Conservation (phyloP, 2,329 filamentous ascomycete species). For the Cordyceps fumosorosea region DNA sequence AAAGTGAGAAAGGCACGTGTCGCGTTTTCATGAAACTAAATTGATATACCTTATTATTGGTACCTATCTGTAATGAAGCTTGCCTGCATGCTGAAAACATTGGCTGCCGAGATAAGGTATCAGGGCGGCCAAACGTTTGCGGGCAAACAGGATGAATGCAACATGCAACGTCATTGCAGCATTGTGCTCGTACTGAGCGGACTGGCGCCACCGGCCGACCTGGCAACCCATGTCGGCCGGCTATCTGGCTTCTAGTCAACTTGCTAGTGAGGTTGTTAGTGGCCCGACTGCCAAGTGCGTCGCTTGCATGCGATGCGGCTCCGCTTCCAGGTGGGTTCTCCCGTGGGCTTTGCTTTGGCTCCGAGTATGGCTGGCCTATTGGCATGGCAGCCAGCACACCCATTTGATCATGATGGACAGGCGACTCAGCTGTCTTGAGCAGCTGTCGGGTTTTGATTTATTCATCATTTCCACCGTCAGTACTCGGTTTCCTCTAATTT, state of each 20-base stretch:
- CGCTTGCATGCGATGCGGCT: constrained; percentile 6
- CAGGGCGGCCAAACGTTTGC: neutral
- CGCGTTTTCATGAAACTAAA: neutral
- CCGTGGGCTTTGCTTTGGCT: neutral
- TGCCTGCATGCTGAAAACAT: neutral
- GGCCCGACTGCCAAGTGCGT: neutral
- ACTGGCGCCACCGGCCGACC: neutral
- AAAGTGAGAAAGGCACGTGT: neutral
- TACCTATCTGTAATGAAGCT: too few species aligned
- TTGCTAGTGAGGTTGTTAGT: neutral
- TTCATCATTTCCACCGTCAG: too few species aligned
- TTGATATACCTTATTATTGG: too few species aligned
- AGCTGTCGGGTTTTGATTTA: too few species aligned
- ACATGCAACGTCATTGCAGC: constrained; percentile 6
- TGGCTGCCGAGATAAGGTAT: neutral
- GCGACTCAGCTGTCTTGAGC: neutral
- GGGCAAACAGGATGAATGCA: neutral
- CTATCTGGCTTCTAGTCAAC: neutral
- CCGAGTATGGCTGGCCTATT: neutral
- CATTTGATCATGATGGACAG: neutral
- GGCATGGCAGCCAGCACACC: neutral
- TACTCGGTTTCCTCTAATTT: too few species aligned
- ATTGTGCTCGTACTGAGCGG: neutral
- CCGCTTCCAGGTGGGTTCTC: constrained; percentile 6
- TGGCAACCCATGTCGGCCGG: neutral